Conservation (phyloP, 192 early-diverging fungal genomes). For the Coemansia asiatica region DNA sequence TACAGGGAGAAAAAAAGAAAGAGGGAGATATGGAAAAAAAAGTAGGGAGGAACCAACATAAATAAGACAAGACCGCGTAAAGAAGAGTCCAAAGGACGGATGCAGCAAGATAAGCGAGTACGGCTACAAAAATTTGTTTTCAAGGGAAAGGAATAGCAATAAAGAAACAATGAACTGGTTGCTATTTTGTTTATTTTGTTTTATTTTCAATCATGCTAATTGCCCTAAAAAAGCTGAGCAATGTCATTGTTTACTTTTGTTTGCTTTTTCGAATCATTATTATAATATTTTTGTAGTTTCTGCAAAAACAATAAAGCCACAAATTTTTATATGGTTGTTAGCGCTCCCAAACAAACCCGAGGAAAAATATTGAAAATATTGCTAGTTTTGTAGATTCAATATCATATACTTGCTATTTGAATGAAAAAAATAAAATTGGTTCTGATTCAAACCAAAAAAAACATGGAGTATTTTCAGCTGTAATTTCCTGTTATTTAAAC, state of each 20-base stretch:
- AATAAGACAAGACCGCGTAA: no score
- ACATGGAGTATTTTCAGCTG: no score
- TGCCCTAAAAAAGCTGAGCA: background rate
- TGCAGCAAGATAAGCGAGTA: background rate
- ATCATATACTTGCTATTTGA: no score
- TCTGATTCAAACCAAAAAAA: no score
- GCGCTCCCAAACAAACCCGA: no score
- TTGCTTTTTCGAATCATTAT: background rate
- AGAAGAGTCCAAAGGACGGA: background rate
- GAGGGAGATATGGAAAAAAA: background rate
- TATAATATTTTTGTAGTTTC: slow-evolving; percentile 2
- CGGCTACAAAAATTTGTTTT: background rate
- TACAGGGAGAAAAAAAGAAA: background rate
- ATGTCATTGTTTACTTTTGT: no score
- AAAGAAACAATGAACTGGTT: no score
- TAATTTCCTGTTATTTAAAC: no score
- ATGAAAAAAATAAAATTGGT: no score
- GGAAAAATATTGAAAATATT: no score
- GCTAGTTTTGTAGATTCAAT: no score
- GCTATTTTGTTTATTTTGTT: slow-evolving; percentile 4
- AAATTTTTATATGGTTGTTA: background rate
- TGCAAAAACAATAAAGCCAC: background rate
- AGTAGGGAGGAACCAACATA: background rate
- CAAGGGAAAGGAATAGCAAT: background rate
- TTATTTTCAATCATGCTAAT: no score